phyloP scores from a whole-genome alignment of 805 yeast species.

The Lipomyces yamanashiensis region DNA sequence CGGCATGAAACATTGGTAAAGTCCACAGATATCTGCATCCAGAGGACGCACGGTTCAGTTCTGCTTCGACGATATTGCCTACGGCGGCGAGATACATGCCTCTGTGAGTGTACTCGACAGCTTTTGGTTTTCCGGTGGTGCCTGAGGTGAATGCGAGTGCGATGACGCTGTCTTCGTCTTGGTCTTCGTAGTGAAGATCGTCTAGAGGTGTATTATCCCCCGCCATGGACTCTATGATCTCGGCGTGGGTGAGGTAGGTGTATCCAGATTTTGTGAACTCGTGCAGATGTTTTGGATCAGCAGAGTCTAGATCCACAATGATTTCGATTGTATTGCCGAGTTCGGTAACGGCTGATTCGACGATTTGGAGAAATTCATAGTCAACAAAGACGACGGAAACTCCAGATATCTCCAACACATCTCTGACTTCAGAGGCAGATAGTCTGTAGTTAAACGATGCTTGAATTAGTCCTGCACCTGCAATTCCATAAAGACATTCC shows the following conservation, averaged over 20 bases:
- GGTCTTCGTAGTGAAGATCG: constrained; percentile 32
- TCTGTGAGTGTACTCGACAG: constrained; percentile 47
- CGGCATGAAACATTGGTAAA: constrained; percentile 48
- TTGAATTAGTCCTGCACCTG: constrained; percentile 44
- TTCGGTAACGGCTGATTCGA: constrained; percentile 33
- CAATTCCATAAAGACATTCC: constrained; percentile 45
- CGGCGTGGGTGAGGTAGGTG: constrained; percentile 15
- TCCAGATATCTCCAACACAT: constrained; percentile 42
- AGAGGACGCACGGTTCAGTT: constrained; percentile 42
- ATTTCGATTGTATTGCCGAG: constrained; percentile 16
- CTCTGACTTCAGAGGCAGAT: constrained; percentile 42
- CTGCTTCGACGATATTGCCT: constrained; percentile 43
- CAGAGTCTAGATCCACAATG: constrained; percentile 35
- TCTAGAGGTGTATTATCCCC: constrained; percentile 16
- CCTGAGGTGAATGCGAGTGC: constrained; percentile 45
- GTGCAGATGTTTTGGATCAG: constrained; percentile 18
- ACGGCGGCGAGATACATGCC: constrained; percentile 45
- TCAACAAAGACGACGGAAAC: constrained; percentile 26
- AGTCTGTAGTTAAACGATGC: constrained; percentile 46
- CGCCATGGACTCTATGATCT: constrained; percentile 13
- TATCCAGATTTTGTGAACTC: constrained; percentile 5
- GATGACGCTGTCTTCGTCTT: constrained; percentile 32
- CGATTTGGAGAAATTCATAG: constrained; percentile 23
- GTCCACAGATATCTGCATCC: constrained; percentile 47
- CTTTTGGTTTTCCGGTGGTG: constrained; percentile 48